Percentiles rank a stretch among this genome's conserved stretches.
Evolutionary conservation across 345 rosid species (phyloP).

Genomic region (Salix exigua): DNA sequence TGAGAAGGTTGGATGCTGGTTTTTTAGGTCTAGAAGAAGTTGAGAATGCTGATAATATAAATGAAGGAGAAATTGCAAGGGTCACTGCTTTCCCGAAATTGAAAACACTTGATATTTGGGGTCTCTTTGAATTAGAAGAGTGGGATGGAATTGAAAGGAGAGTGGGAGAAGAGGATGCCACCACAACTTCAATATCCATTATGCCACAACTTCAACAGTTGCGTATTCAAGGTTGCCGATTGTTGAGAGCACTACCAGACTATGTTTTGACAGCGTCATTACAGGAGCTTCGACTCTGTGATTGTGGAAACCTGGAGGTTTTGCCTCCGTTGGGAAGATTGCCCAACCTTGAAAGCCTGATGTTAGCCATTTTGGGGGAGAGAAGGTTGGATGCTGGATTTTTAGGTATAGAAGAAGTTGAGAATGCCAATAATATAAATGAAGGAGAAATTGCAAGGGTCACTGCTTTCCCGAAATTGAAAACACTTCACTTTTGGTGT

Average conservation of each 20-base stretch:
- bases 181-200: no score
- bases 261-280: no score
- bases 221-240: no score
- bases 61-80: neutral
- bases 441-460: neutral
- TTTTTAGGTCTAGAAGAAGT: neutral
- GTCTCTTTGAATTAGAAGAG: neutral
- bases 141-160: conserved; percentile 1
- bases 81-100: conserved; percentile 9
- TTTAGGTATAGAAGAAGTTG: neutral
- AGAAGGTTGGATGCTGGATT: conserved; percentile 10
- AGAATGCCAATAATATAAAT: no score
- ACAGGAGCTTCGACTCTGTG: neutral
- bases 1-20: conserved; percentile 6
- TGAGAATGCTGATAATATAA: no score
- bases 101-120: neutral
- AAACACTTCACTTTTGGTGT: neutral
- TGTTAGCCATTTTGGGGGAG: rapidly evolving
- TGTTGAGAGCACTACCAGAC: no score
- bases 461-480: conserved; percentile 11
- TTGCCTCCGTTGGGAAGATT: neutral
- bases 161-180: neutral
- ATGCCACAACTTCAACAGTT: conserved; percentile 14
- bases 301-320: no score
- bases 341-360: neutral